Base-by-base conservation (phyloP, 306 rosid genomes). In the Cyamopsis tetragonoloba region DNA sequence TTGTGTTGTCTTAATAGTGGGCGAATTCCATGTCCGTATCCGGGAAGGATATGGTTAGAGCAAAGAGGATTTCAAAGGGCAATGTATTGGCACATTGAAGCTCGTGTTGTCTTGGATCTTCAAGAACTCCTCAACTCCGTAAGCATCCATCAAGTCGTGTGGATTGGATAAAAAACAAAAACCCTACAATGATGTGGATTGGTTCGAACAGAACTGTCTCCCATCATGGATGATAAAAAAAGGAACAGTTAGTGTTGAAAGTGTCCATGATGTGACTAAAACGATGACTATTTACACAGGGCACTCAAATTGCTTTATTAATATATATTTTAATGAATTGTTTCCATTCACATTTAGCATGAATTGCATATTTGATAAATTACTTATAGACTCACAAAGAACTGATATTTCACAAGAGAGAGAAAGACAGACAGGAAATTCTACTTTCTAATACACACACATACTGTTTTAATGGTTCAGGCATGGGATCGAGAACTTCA, bases 11-110 rank as follows among this genome's bases (percentile, higher is more conserved):
- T n/a, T n/a, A n/a, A 31, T 55, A 88, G 96, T 71, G 86, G 89
- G 56, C 72, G 84, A 75, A 85, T 91, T 72, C 87, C 95, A 35
- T 91, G 98, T 57, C 98, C 98, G 4, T 82, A 78, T 79, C 96
- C 95, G 0, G 96, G 91, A 3, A 70, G 96, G 65, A 83, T 87
- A 77, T 91, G 98, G 95, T 61, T 91, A 70, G 97, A 91, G 66
- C 97, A 91, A 81, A 88, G 96, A 75, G 97, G 96, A 23, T 77
- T 88, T 70, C 89, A 91, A 72, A 83, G 95, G 76, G 91, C 92
- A 19, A 64, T 91, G 77, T 91, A 91, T 82, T 91, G 98, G 98
- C 98, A 88, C 62, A 89, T 91, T 15, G 98, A 91, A 87, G 98
- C 98, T 68, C 90, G 95, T 14, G 97, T 88, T 70, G 97, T 91